Evolutionary conservation across 2,329 filamentous ascomycete species (phyloP).

Genomic region (Bisporella sp.): DNA sequence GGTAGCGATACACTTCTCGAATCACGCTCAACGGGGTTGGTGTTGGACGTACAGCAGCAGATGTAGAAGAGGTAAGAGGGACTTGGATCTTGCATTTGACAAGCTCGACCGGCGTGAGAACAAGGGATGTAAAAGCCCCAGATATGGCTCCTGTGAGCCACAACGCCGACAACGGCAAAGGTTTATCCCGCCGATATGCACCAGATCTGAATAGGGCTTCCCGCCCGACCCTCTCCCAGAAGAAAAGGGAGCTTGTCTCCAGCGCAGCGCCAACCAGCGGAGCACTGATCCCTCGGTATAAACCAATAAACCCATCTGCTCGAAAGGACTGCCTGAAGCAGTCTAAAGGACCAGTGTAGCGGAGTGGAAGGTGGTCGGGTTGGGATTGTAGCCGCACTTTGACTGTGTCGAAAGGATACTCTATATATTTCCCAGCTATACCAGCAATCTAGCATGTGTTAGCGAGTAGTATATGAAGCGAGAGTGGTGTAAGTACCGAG

Average conservation of each 20-base stretch:
- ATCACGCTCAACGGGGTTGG: constrained; percentile 67
- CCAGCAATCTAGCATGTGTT: constrained; percentile 57
- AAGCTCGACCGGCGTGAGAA: constrained; percentile 91
- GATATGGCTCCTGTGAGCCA: constrained; percentile 78
- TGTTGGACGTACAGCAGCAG: constrained; percentile 36
- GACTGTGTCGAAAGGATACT: constrained; percentile 97
- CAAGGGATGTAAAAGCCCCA: constrained; percentile 81
- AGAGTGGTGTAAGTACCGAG: constrained; percentile 50
- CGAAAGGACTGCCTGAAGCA: constrained; percentile 85
- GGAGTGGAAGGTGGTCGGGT: constrained; percentile 72
- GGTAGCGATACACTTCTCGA: constrained; percentile 69
- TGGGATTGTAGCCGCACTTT: constrained; percentile 98
- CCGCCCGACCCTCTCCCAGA: constrained; percentile 75
- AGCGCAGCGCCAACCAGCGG: constrained; percentile 85
- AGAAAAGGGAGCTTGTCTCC: constrained; percentile 88
- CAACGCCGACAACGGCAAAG: constrained; percentile 68
- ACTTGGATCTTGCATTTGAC: constrained; percentile 99
- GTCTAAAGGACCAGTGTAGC: constrained; percentile 81
- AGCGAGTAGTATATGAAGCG: background rate
- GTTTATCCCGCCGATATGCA: constrained; percentile 42
- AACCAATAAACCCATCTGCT: constrained; percentile 62
- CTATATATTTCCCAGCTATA: constrained; percentile 88
- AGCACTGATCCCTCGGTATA: constrained; percentile 91
- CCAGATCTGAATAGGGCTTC: constrained; percentile 52
- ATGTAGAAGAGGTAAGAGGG: constrained; percentile 35